Percentiles rank a stretch among this genome's conserved stretches.
Evolutionary conservation across 78 protist species (phyloP).

Genomic region (Guillardia theta): DNA sequence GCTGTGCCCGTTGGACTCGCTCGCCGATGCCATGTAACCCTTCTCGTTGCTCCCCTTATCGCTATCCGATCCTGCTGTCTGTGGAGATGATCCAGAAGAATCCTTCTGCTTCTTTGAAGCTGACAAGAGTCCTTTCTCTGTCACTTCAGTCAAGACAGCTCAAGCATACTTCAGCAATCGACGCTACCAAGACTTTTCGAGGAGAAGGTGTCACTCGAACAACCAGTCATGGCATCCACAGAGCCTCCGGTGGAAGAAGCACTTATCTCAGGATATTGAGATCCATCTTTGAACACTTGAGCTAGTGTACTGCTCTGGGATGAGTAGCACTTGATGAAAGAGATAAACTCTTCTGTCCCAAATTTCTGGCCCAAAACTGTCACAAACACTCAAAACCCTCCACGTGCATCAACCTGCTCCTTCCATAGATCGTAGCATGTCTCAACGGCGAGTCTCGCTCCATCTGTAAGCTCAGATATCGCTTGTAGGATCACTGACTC

Average conservation of each 20-base stretch:
- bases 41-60: not conserved
- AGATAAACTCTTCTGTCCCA: not conserved
- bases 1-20: not conserved
- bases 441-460: not conserved
- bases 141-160: not conserved
- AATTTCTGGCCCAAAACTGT: too few species aligned
- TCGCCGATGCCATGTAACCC: not conserved
- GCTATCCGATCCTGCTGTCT: not conserved
- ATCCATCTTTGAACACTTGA: not conserved
- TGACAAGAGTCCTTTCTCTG: not conserved
- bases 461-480: not conserved
- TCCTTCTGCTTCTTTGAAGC: not conserved
- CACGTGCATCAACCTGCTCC: too few species aligned
- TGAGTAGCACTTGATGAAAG: not conserved
- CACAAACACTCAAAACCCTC: too few species aligned
- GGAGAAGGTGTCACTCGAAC: not conserved
- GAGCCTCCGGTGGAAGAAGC: not conserved
- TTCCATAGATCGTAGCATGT: not conserved
- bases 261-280: not conserved
- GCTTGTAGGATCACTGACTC: too few species aligned
- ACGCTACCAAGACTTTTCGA: not conserved
- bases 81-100: not conserved
- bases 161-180: not conserved
- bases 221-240: not conserved
- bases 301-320: not conserved